Conservation (phyloP, 805 yeast species). For the Schizosaccharomyces japonicus region DNA sequence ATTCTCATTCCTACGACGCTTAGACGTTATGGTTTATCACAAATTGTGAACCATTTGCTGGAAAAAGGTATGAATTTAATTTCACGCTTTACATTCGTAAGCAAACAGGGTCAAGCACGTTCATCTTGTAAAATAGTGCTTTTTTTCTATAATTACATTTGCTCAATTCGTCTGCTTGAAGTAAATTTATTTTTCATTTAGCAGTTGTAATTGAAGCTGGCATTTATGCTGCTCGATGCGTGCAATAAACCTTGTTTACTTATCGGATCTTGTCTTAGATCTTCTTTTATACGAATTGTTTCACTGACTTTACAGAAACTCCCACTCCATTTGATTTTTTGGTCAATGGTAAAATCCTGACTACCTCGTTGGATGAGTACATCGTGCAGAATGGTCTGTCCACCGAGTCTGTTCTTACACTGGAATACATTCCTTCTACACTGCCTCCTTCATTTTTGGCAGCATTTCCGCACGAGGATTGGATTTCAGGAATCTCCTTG, state of each 20-base stretch:
- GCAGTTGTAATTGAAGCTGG: no score
- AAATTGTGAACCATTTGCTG: conserved; percentile 77
- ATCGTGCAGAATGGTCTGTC: conserved; percentile 55
- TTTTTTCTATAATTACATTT: not conserved
- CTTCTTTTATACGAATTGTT: not conserved
- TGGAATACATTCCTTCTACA: conserved; percentile 80
- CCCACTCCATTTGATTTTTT: conserved; percentile 84
- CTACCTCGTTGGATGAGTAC: conserved; percentile 60
- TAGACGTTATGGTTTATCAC: conserved; percentile 79
- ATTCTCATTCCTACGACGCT: conserved; percentile 66
- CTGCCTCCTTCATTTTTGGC: conserved; percentile 85
- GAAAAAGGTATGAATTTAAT: conserved; percentile 13
- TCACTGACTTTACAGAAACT: conserved; percentile 14
- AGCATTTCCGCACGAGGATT: conserved; percentile 76
- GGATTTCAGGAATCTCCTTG: conserved; percentile 63
- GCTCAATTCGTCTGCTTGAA: no score
- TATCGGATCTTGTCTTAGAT: no score
- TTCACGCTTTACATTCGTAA: no score
- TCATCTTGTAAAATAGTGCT: not conserved
- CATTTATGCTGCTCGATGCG: no score
- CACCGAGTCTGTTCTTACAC: conserved; percentile 47
- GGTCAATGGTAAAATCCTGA: conserved; percentile 46
- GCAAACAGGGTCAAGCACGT: not conserved
- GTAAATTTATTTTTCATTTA: no score
- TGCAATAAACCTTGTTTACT: no score